Conservation (phyloP, 2,329 filamentous ascomycete species). For the Lecanicillium sp. region DNA sequence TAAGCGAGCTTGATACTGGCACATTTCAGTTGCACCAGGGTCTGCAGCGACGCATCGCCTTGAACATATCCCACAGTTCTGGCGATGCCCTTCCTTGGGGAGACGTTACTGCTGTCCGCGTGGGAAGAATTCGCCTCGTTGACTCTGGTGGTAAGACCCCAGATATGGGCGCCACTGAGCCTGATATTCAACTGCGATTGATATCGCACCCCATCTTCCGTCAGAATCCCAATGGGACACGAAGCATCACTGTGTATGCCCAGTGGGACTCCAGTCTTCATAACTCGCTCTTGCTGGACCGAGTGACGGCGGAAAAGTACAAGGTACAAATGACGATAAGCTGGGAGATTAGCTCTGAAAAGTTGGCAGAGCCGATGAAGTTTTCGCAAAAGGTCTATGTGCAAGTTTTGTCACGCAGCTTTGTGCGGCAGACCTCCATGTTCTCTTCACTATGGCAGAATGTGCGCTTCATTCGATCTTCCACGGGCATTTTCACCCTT, state of each 20-base stretch:
- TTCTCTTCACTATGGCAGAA: conserved; percentile 83
- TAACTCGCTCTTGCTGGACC: conserved; percentile 84
- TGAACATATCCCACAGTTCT: conserved; percentile 87
- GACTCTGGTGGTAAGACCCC: conserved; percentile 81
- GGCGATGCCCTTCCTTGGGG: conserved; percentile 86
- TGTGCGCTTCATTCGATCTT: conserved; percentile 78
- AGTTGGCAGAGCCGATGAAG: conserved; percentile 78
- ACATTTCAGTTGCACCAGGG: conserved; percentile 95
- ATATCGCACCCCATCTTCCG: conserved; percentile 71
- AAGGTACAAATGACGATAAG: conserved; percentile 79
- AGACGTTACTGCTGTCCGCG: conserved; percentile 66
- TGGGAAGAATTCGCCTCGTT: conserved; percentile 75
- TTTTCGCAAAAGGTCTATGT: conserved; percentile 76
- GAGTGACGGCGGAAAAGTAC: conserved; percentile 86
- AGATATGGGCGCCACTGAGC: conserved; percentile 63
- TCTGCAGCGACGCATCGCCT: conserved; percentile 76
- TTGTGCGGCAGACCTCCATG: conserved; percentile 79
- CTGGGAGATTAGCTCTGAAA: conserved; percentile 80
- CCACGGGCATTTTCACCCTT: conserved; percentile 78
- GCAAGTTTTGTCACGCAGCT: conserved; percentile 76
- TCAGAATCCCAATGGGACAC: conserved; percentile 83
- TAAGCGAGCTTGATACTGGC: conserved; percentile 73
- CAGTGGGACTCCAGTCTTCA: conserved; percentile 97
- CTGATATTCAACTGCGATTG: conserved; percentile 70
- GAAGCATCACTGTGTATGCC: conserved; percentile 75